Percentiles rank a stretch among this genome's conserved stretches.
Conservation (phyloP, 345 rosid genomes). For the Moringa oleifera region DNA sequence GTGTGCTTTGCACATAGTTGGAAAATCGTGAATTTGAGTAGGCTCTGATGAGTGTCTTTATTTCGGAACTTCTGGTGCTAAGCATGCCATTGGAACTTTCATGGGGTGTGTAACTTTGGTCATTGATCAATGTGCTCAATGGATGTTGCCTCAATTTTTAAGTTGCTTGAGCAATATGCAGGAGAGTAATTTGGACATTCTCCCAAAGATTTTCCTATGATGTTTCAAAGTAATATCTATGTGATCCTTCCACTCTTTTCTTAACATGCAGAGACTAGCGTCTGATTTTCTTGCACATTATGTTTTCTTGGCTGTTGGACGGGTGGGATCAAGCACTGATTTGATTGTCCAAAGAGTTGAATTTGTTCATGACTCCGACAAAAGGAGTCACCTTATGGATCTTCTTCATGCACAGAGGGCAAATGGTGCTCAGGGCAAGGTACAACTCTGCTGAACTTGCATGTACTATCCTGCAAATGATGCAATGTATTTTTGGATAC, state of each 20-base stretch:
- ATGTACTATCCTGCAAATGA: neutral
- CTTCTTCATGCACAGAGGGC: slow-evolving; percentile 95
- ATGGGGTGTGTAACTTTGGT: too few species aligned
- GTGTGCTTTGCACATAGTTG: too few species aligned
- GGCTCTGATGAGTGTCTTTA: too few species aligned
- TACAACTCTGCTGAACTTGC: slow-evolving; percentile 15
- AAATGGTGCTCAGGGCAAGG: slow-evolving; percentile 76
- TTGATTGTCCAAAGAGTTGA: slow-evolving; percentile 96
- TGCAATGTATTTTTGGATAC: neutral
- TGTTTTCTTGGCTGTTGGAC: slow-evolving; percentile 91
- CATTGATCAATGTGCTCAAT: too few species aligned
- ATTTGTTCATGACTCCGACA: slow-evolving; percentile 87
- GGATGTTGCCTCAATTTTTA: too few species aligned
- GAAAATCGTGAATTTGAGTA: too few species aligned
- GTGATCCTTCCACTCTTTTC: too few species aligned
- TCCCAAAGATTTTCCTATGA: slow-evolving; percentile 4
- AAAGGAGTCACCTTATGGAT: slow-evolving; percentile 99
- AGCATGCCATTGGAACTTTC: too few species aligned
- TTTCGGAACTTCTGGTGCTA: too few species aligned
- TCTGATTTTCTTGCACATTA: slow-evolving; percentile 80
- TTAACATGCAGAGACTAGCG: slow-evolving; percentile 77
- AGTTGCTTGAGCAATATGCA: too few species aligned
- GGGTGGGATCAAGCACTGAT: slow-evolving; percentile 99
- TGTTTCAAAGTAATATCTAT: too few species aligned
- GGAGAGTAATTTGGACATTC: too few species aligned